These are phyloP conservation scores for Aspergillus sp. DNA, from an alignment of 2,329 filamentous ascomycete genomes.

Conservation along the genomic window DNA sequence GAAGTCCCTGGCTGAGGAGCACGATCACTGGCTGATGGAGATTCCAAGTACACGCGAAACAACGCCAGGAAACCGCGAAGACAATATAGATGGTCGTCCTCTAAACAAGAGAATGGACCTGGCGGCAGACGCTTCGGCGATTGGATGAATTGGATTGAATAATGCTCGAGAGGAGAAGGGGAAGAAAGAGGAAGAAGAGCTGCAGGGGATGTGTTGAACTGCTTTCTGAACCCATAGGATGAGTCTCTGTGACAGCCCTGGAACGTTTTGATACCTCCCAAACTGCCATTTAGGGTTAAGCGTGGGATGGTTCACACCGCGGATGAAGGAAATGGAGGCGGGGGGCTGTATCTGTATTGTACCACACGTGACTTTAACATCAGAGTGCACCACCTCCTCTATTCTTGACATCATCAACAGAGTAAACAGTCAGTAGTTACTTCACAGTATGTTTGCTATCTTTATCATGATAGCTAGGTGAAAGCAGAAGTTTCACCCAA, in stretches of 20 bases:
- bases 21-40: constrained; percentile 24
- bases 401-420: not conserved
- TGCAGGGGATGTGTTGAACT: constrained; percentile 3
- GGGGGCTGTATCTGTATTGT: constrained; percentile 11
- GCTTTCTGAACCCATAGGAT: not conserved
- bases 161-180: constrained; percentile 9
- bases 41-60: constrained; percentile 12
- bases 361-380: constrained; percentile 16
- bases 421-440: not conserved
- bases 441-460: not conserved
- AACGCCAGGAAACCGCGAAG: constrained; percentile 18
- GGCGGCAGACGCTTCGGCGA: constrained; percentile 8
- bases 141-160: constrained; percentile 11
- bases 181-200: constrained; percentile 6
- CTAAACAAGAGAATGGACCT: constrained; percentile 1
- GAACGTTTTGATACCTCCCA: not conserved
- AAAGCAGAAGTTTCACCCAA: not conserved
- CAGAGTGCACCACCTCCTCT: not conserved
- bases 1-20: constrained; percentile 26
- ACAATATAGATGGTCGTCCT: constrained; percentile 4
- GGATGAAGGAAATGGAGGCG: not conserved
- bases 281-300: not conserved
- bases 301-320: not conserved
- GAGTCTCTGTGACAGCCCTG: constrained; percentile 9
- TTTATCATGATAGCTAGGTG: not conserved